These are phyloP conservation scores for Brachypodium distachyon DNA, from an alignment of 202 grass and related monocot genomes.

Conservation along the genomic window DNA sequence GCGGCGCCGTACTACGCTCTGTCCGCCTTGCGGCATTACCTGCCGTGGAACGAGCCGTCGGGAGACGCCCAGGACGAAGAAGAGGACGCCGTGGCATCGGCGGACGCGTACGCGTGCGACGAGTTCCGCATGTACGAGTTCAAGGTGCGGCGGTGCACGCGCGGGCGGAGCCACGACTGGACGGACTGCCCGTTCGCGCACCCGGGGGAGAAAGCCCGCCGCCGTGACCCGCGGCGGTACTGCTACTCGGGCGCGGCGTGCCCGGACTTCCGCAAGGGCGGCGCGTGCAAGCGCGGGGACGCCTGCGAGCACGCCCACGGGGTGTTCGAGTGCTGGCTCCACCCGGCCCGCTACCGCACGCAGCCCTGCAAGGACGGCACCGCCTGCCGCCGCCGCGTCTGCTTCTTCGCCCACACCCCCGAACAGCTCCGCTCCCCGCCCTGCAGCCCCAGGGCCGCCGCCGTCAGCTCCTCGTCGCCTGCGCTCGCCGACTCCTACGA, in stretches of 20 bases:
- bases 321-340: conserved; percentile 82
- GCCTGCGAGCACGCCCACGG: conserved; percentile 65
- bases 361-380: conserved; percentile 87
- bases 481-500: conserved; percentile 67
- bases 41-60: conserved; percentile 19
- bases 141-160: conserved; percentile 23
- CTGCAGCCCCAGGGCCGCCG: conserved; percentile 19
- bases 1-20: conserved; percentile 19
- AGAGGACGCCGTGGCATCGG: conserved; percentile 2
- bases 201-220: conserved; percentile 37
- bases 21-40: conserved; percentile 33
- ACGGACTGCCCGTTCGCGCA: conserved; percentile 25
- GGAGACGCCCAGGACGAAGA: conserved; percentile 2
- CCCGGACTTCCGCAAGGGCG: conserved; percentile 74
- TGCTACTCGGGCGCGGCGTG: conserved; percentile 56
- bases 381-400: conserved; percentile 59
- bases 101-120: conserved; percentile 45
- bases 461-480: background rate
- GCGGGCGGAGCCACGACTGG: background rate
- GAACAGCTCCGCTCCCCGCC: conserved; percentile 45
- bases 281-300: conserved; percentile 69
- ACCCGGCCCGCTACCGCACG: conserved; percentile 70
- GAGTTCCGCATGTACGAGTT: conserved; percentile 48
- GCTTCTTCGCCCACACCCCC: conserved; percentile 76
- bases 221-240: conserved; percentile 24